Evolutionary conservation across 352 stramenopile species (phyloP).

Genomic region (Phytophthora crassamura): DNA sequence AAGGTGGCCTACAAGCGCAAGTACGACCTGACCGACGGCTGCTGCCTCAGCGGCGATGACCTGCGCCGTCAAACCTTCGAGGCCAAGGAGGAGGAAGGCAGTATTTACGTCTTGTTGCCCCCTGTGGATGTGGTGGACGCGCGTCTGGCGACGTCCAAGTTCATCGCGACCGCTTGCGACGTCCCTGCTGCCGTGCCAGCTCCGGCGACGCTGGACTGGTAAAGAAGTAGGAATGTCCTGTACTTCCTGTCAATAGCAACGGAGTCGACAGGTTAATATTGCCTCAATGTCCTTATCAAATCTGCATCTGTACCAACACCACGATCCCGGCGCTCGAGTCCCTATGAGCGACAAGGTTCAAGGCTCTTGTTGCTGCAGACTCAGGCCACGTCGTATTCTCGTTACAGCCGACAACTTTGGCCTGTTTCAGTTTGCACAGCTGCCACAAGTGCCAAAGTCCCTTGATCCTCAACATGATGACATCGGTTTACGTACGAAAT

Average conservation of each 20-base stretch:
- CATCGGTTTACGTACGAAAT: slow-evolving; percentile 7
- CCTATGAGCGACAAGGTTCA: too few relatives aligned
- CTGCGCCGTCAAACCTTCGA: slow-evolving; percentile 87
- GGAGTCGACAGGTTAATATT: too few relatives aligned
- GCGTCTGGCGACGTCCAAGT: slow-evolving; percentile 84
- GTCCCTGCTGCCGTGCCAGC: background rate
- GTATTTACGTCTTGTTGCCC: slow-evolving; percentile 85
- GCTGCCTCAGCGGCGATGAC: slow-evolving; percentile 71
- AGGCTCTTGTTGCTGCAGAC: slow-evolving; percentile 1
- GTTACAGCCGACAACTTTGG: slow-evolving; percentile 12
- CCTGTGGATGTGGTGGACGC: slow-evolving; percentile 78
- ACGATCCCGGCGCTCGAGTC: too few relatives aligned
- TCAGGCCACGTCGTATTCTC: slow-evolving; percentile 22
- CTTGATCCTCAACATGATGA: slow-evolving; percentile 16
- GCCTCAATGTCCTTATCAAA: too few relatives aligned
- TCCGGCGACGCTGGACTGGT: slow-evolving; percentile 30
- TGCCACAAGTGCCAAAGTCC: slow-evolving; percentile 21
- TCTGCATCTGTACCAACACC: too few relatives aligned
- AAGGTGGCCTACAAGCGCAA: slow-evolving; percentile 95
- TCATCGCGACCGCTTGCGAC: slow-evolving; percentile 21
- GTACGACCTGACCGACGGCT: slow-evolving; percentile 82
- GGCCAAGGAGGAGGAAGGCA: slow-evolving; percentile 74
- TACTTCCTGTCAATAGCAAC: too few relatives aligned
- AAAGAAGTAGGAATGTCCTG: too few relatives aligned
- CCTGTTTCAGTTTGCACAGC: slow-evolving; percentile 6